Conservation (phyloP, 805 yeast species). For the Candida lessepsii region DNA sequence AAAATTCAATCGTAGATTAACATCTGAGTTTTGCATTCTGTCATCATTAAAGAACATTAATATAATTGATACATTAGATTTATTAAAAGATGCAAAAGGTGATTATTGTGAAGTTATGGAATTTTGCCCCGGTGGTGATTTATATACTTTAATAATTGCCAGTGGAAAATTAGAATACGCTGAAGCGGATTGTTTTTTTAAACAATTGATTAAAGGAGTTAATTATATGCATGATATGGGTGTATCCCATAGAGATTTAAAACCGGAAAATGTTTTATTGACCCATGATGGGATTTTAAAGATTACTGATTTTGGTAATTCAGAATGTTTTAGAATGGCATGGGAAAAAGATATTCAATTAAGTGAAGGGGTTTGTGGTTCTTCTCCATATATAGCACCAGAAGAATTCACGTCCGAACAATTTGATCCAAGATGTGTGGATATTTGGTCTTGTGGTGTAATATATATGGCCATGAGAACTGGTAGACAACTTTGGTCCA, state of each 20-base stretch:
- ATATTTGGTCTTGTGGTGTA: constrained; percentile 92
- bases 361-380: constrained; percentile 78
- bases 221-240: constrained; percentile 89
- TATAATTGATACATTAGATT: constrained; percentile 72
- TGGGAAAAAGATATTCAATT: constrained; percentile 74
- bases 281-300: constrained; percentile 72
- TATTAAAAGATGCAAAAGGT: constrained; percentile 77
- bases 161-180: constrained; percentile 75
- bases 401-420: constrained; percentile 67
- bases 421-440: constrained; percentile 81
- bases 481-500: constrained; percentile 89
- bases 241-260: constrained; percentile 83
- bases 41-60: constrained; percentile 75
- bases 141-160: constrained; percentile 69
- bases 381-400: constrained; percentile 89
- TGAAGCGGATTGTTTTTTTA: constrained; percentile 89
- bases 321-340: constrained; percentile 80
- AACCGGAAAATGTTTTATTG: constrained; percentile 79
- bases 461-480: constrained; percentile 93
- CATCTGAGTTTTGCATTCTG: constrained; percentile 80
- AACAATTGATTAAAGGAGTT: constrained; percentile 80
- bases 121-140: constrained; percentile 79
- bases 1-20: constrained; percentile 68
- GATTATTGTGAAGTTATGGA: constrained; percentile 87
- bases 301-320: constrained; percentile 86